Base-by-base conservation (phyloP, 2,329 filamentous ascomycete species). In the Arachnomyces sp. region DNA sequence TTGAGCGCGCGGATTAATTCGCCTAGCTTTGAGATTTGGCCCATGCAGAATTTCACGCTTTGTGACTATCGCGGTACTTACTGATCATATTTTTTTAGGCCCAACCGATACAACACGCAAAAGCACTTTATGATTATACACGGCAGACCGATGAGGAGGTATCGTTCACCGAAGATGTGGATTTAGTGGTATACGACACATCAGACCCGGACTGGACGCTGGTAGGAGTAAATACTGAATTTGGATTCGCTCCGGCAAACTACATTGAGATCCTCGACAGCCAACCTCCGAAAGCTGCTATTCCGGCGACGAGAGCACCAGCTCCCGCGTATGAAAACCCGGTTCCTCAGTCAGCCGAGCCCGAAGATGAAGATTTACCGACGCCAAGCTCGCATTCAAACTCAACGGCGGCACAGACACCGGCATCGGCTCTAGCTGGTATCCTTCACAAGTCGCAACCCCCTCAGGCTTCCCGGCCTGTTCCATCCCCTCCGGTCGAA, bases 111-210 rank as follows among this genome's bases (percentile, higher is more conserved):
- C 71, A 78, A 46, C 74, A 82, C 51, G 92, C 90, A 36, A 88
- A 84, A 62, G 86, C 92, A n/a, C 77, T 96, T n/a, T 98, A 90
- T 70, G 92, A 98, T 63, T 98, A 98, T 63, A 86, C 86, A 37
- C 80, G 90, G 53, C 92, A 98, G 68, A 98, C 92, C 16, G 92
- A 98, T 58, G 92, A 98, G 65, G 92, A 98, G 66, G 73, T 98
- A 7, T 96, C 90, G 16, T 96, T 98, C 60, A 77, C 86, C 36
- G 92, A 98, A 68, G 89, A 95, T 59, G 81, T 84, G 31, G 67
- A 78, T 33, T 74, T 98, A 36, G 72, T 84, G 45, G 85, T 98
- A 35, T 96, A 86, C 66, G 92, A 98, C 63, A 82, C 75, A 7
- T 84, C 87, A 4, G 92, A 98, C 62, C 86, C 87, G 11, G 92